These are phyloP conservation scores for Globisporangium lucens DNA, from an alignment of 352 stramenopile genomes.

Conservation along the genomic window DNA sequence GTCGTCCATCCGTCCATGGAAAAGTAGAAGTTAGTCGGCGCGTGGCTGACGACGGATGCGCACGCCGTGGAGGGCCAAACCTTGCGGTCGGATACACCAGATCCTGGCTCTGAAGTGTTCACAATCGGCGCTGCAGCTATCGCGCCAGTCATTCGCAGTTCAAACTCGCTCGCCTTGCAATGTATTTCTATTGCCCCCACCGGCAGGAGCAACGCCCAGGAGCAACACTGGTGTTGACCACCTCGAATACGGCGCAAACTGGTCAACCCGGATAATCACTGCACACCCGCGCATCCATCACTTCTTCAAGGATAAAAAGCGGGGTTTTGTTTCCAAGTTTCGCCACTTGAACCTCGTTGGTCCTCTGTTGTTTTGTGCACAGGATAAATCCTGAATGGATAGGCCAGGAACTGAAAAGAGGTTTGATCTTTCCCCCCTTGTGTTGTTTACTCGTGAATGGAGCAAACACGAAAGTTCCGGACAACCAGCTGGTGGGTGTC, in stretches of 20 bases:
- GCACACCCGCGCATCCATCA: background rate
- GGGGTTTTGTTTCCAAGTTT: background rate
- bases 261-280: background rate
- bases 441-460: slow-evolving; percentile 2
- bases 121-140: slow-evolving; percentile 3
- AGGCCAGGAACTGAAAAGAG: background rate
- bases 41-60: background rate
- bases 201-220: background rate
- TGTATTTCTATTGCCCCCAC: background rate
- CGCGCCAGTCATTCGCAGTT: background rate
- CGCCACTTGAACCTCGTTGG: background rate
- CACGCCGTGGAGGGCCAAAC: background rate
- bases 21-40: background rate
- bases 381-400: background rate
- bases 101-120: background rate
- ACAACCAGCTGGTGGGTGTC: background rate
- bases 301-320: background rate
- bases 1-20: background rate
- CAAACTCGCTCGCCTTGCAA: background rate
- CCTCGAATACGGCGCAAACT: background rate
- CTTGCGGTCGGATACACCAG: background rate
- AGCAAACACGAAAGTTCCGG: slow-evolving; percentile 1
- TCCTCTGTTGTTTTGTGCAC: background rate
- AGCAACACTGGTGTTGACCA: too few species aligned
- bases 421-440: background rate